phyloP scores from a whole-genome alignment of 495 filamentous ascomycete genomes.

The Achaetomiella virescens region DNA sequence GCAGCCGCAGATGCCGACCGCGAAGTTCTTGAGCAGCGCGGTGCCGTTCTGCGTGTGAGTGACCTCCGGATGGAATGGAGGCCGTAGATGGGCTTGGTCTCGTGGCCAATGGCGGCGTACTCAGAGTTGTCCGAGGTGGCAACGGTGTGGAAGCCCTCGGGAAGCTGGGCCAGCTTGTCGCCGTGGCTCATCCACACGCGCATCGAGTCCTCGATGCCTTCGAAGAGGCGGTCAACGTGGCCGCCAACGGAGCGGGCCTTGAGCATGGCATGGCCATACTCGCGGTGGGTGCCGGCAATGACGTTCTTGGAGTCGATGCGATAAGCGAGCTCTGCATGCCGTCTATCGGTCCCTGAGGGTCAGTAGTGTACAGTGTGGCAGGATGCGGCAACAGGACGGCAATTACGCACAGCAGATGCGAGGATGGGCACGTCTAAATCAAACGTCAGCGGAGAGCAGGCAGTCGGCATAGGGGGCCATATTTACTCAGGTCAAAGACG shows the following conservation, averaged over 20 bases:
- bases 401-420: constrained; percentile 61
- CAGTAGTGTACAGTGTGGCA: neutral
- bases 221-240: constrained; percentile 68
- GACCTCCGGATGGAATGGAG: constrained; percentile 83
- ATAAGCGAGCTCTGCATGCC: constrained; percentile 65
- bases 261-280: constrained; percentile 28
- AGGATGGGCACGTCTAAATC: constrained; percentile 25
- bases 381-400: neutral
- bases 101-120: constrained; percentile 76
- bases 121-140: constrained; percentile 66
- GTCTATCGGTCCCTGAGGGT: constrained; percentile 9
- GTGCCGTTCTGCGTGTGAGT: constrained; percentile 62
- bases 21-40: constrained; percentile 70
- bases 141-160: constrained; percentile 63
- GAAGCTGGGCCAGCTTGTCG: constrained; percentile 72
- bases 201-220: constrained; percentile 58
- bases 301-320: constrained; percentile 62
- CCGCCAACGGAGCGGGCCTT: constrained; percentile 26
- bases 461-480: constrained; percentile 47
- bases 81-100: constrained; percentile 58
- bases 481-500: constrained; percentile 61
- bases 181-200: constrained; percentile 78
- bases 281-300: constrained; percentile 57
- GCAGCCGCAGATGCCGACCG: constrained; percentile 69
- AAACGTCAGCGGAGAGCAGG: neutral